Base-by-base conservation (phyloP, 371 early-diverging fungal genomes). In the Apophysomyces trapeziformis region DNA sequence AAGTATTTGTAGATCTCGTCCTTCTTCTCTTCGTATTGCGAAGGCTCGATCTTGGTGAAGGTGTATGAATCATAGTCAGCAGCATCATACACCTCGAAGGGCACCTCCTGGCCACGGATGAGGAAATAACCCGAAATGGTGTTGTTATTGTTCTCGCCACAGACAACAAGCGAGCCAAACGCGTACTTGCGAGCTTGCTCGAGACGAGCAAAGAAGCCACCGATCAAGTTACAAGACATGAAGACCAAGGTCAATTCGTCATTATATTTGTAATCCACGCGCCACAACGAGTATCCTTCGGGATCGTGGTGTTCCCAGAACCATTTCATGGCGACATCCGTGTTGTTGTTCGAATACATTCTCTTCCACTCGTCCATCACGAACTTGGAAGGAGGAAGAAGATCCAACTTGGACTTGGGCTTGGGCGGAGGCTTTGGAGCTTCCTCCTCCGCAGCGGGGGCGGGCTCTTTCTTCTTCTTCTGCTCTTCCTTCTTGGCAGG, bases 181-280 rank as follows among this genome's bases (percentile, higher is more conserved):
- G 95, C 95, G 77, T 95, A 96, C 86, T 95, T 96, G 80, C 93
- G 91, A 59, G 93, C 93, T 82, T 80, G 26, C 26, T 95, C 95
- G 65, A 96, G 84, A 79, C 96, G 93, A 80, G 90, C 91, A 81
- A 89, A 93, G 89, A 95, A 91, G 68, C 95, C 95, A 77, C 95
- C 93, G 60, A 96, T 86, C 77, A 96, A 85, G 88, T 95, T 96
- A 87, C 87, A 86, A 70, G 93, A 89, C 96, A 95, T 95, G 90
- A 92, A 95, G 60, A 87, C 79, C 78, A 72, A 70, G 74, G 93
- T 91, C 66, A 95, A 81, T 83, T 96, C 96, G 54, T 84, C 84
- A 80, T 95, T 94, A 90, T 96, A 96, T 86, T 95, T 95, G 92
- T 95, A 96, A 69, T 90, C 89, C 50, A 91, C 92, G 80, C 89